Percentiles rank a stretch among this genome's conserved stretches.
These are phyloP conservation scores for Colletotrichum costaricense DNA, from an alignment of 2,329 filamentous ascomycete species.

Conservation along the genomic window DNA sequence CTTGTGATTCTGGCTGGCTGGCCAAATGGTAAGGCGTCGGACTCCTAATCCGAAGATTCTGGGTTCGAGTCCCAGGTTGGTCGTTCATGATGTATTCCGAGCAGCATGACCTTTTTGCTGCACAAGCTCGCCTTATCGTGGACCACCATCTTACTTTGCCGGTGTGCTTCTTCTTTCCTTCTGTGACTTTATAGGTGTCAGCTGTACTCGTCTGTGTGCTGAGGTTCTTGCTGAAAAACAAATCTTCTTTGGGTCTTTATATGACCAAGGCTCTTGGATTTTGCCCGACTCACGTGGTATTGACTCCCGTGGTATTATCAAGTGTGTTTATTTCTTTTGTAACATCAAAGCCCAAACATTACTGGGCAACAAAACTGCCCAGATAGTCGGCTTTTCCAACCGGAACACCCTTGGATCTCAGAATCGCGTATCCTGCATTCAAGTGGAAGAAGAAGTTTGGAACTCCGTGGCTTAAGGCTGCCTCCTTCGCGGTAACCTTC, in stretches of 20 bases:
- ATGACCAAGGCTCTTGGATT: neutral
- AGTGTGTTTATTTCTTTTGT: neutral
- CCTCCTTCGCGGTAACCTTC: slow-evolving; percentile 45
- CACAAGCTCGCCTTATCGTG: too few species aligned
- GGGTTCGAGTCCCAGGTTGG: slow-evolving; percentile 36
- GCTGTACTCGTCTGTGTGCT: too few species aligned
- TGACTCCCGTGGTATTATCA: neutral
- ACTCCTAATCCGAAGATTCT: slow-evolving; percentile 36
- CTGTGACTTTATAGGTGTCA: too few species aligned
- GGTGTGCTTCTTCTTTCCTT: neutral
- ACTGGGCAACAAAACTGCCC: slow-evolving; percentile 16
- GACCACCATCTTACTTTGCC: neutral
- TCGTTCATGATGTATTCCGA: neutral
- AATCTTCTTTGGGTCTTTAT: too few species aligned
- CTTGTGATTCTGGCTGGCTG: slow-evolving; percentile 10
- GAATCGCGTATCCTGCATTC: slow-evolving; percentile 65
- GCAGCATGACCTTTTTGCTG: neutral
- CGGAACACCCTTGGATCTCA: slow-evolving; percentile 66
- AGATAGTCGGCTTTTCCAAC: slow-evolving; percentile 69
- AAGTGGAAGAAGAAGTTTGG: slow-evolving; percentile 73
- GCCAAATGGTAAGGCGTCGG: slow-evolving; percentile 36
- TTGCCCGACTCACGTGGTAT: neutral
- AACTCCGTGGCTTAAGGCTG: slow-evolving; percentile 56
- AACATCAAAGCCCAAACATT: neutral
- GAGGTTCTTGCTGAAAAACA: too few species aligned